phyloP scores from a whole-genome alignment of 108 stramenopile species.

The Cylindrotheca closterium region DNA sequence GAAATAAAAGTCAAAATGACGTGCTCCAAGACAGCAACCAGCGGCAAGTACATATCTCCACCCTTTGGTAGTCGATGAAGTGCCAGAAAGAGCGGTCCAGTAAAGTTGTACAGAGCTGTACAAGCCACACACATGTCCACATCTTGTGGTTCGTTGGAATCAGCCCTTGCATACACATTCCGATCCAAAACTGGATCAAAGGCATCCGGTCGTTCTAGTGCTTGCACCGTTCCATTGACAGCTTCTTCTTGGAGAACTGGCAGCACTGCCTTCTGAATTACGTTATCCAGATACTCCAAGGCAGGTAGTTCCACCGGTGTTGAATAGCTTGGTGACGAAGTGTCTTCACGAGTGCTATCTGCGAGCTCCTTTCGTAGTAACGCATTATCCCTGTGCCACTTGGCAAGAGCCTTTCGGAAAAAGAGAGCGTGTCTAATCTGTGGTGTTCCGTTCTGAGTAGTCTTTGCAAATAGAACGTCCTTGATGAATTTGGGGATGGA shows the following conservation, averaged over 20 bases:
- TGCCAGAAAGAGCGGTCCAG: constrained; percentile 81
- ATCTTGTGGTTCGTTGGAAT: constrained; percentile 70
- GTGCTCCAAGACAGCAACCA: constrained; percentile 86
- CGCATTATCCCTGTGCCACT: constrained; percentile 63
- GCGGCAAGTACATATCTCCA: constrained; percentile 81
- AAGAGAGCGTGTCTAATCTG: constrained; percentile 77
- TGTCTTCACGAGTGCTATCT: constrained; percentile 67
- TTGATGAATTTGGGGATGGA: constrained; percentile 64
- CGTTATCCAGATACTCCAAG: constrained; percentile 70
- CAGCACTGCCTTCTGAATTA: constrained; percentile 77
- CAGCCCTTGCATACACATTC: constrained; percentile 61
- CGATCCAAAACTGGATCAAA: constrained; percentile 78
- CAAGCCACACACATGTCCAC: constrained; percentile 88
- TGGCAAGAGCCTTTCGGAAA: constrained; percentile 67
- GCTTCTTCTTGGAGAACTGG: constrained; percentile 87
- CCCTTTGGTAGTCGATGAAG: constrained; percentile 81
- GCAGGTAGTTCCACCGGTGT: constrained; percentile 54
- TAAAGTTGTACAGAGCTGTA: constrained; percentile 66
- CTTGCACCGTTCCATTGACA: constrained; percentile 74
- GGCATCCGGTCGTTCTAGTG: constrained; percentile 80
- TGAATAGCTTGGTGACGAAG: constrained; percentile 50
- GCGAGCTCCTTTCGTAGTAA: constrained; percentile 59
- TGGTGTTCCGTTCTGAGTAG: constrained; percentile 56
- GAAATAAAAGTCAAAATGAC: constrained; percentile 86
- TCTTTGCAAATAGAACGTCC: constrained; percentile 70